Percentiles rank a stretch among this genome's conserved stretches.
Conservation (phyloP, 768 basidiomycete genomes). For the Rhodotorula paludigena region DNA sequence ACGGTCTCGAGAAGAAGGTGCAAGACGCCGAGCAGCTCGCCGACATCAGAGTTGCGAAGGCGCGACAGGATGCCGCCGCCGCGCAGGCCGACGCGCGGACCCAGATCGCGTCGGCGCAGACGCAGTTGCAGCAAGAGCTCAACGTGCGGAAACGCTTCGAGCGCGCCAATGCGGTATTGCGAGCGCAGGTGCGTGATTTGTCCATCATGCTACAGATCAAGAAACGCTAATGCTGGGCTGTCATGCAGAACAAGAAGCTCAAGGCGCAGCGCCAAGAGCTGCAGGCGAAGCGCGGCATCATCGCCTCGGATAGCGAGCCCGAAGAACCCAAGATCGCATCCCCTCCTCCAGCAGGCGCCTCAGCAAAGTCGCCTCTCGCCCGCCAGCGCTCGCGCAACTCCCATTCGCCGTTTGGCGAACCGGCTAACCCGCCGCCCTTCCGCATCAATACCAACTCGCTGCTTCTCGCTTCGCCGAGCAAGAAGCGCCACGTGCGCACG, state of each 20-base stretch:
- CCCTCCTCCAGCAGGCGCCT: background rate
- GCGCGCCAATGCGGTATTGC: background rate
- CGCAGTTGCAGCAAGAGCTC: background rate
- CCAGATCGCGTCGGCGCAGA: background rate
- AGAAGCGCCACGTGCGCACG: background rate
- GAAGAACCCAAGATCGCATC: background rate
- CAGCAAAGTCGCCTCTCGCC: background rate
- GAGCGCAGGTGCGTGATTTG: no score
- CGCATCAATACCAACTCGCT: constrained; percentile 18
- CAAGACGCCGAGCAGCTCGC: background rate
- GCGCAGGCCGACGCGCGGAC: background rate
- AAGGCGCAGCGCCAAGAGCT: background rate
- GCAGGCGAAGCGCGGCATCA: constrained; percentile 1
- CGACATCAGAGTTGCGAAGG: background rate
- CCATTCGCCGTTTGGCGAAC: background rate
- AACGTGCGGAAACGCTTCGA: background rate
- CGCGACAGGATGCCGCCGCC: background rate
- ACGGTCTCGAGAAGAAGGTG: background rate
- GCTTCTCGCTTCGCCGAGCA: background rate
- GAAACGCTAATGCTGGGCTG: background rate
- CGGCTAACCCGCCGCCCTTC: background rate
- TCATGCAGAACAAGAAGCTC: background rate
- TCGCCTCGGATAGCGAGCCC: background rate
- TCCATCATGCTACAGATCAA: background rate
- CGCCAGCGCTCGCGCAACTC: background rate